Base-by-base conservation (phyloP, 805 yeast species). In the Yarrowia sp. region DNA sequence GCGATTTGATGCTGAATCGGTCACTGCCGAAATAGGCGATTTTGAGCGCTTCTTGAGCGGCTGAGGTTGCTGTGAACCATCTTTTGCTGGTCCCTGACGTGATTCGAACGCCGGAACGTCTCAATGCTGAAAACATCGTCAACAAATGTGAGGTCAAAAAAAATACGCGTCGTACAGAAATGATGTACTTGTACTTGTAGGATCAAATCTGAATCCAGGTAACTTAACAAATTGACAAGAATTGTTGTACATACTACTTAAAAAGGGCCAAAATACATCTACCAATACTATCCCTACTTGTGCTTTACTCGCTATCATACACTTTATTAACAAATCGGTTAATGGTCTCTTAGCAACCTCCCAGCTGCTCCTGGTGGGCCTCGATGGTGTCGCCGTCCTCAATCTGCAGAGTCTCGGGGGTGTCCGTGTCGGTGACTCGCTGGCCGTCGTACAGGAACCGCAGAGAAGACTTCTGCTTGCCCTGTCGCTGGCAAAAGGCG, bases 401-500 rank as follows among this genome's bases (percentile, higher is more conserved):
- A 86, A 95, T 87, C 65, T 92, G 98, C 75, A 95, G 84, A 74
- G 78, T 61, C 36, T 90, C 97, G 8, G 99, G 98, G 5, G 99
- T 95, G 75, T 91, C 92, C 70, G 89, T 93, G 10, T 93, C 90
- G 72, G 85, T 84, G 70, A 95, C 88, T 77, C 98, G 87, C 73
- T 92, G 90, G 72, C 99, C 99, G 73, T 95, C 99, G 77, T 89
- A 89, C 76, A 95, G 83, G 79, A 95, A 95, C 79, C 98, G 87
- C 78, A 95, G 82, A 65, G 94, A 86, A 73, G 85, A 87, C 76
- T 89, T 81, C 72, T 89, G 87, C 79, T 94, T 94, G 53, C 98
- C 98, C 77, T 94, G 97, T 83, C 99, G 90, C 81, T 93, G 93
- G 79, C 98, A 96, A 79, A 94, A 95, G 12, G 98, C 97, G 76